phyloP scores from a whole-genome alignment of 371 early-diverging fungal genomes.

The Parasitella parasitica region DNA sequence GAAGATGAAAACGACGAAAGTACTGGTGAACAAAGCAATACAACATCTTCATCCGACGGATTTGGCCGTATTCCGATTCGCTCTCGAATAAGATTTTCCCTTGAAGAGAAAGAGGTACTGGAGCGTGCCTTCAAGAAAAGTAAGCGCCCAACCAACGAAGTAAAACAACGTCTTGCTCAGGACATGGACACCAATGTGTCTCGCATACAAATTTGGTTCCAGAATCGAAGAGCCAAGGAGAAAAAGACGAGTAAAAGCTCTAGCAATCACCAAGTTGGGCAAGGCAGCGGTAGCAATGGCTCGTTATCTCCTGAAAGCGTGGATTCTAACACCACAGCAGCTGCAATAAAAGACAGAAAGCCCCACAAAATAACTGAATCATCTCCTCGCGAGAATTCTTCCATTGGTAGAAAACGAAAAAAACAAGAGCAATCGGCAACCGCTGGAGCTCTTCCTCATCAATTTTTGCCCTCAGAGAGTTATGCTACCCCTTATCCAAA shows the following conservation, averaged over 20 bases:
- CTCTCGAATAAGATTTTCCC: neutral
- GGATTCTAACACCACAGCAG: neutral
- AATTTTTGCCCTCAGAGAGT: neutral
- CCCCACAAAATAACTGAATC: too few relatives aligned
- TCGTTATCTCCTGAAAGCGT: neutral
- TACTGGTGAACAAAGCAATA: neutral
- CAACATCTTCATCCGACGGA: neutral
- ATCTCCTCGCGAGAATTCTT: neutral
- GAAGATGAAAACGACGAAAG: neutral
- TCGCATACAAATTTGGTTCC: slow-evolving; percentile 33
- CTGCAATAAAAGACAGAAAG: neutral
- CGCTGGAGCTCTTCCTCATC: neutral
- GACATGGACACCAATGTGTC: neutral
- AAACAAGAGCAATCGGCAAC: neutral
- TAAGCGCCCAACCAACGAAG: slow-evolving; percentile 3
- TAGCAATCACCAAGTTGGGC: neutral
- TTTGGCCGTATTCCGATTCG: neutral
- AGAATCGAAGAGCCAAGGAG: slow-evolving; percentile 30
- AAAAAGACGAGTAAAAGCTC: neutral
- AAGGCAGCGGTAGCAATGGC: neutral
- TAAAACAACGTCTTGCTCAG: slow-evolving; percentile 6
- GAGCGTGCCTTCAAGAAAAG: neutral
- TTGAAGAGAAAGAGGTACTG: neutral
- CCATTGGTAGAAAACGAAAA: neutral
- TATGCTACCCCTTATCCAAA: neutral